Percentiles rank a stretch among this genome's conserved stretches.
Evolutionary conservation across 2,329 filamentous ascomycete genomes (phyloP).

Genomic region (Pseudocercospora ulei): DNA sequence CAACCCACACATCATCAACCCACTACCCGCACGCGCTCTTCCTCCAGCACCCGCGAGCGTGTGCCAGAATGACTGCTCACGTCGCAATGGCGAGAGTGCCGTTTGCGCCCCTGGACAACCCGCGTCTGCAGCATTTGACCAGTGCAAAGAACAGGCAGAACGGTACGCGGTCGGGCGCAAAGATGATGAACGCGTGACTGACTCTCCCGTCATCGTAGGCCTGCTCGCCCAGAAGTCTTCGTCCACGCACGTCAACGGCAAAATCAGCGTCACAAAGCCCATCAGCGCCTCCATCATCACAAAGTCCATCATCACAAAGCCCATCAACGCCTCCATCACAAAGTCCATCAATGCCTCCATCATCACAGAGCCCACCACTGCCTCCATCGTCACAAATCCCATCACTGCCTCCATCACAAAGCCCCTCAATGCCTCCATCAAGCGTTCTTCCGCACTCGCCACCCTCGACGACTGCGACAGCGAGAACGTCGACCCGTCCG

Average conservation of each 20-base stretch:
- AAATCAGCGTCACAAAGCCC: constrained; percentile 28
- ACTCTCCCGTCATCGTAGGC: constrained; percentile 16
- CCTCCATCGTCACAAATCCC: constrained; percentile 27
- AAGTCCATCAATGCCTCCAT: constrained; percentile 28
- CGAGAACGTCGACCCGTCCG: constrained; percentile 51
- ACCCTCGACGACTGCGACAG: constrained; percentile 43
- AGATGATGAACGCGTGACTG: constrained; percentile 3
- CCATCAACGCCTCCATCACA: no score
- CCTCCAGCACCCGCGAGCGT: background rate
- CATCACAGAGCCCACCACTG: no score
- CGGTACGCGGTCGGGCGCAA: constrained; percentile 36
- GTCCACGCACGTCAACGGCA: constrained; percentile 18
- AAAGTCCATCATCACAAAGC: no score
- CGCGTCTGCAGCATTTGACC: constrained; percentile 60
- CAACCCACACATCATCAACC: no score
- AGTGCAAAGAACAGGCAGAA: constrained; percentile 69
- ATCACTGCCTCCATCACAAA: no score
- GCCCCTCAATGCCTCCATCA: constrained; percentile 33
- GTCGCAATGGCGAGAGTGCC: constrained; percentile 50
- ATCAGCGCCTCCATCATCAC: no score
- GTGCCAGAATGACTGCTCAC: constrained; percentile 30
- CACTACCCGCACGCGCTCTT: constrained; percentile 1
- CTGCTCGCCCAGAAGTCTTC: constrained; percentile 21
- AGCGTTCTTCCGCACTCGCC: constrained; percentile 41
- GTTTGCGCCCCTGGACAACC: constrained; percentile 61